Base-by-base conservation (phyloP, 495 filamentous ascomycete species). In the Aspergillus baeticus region DNA sequence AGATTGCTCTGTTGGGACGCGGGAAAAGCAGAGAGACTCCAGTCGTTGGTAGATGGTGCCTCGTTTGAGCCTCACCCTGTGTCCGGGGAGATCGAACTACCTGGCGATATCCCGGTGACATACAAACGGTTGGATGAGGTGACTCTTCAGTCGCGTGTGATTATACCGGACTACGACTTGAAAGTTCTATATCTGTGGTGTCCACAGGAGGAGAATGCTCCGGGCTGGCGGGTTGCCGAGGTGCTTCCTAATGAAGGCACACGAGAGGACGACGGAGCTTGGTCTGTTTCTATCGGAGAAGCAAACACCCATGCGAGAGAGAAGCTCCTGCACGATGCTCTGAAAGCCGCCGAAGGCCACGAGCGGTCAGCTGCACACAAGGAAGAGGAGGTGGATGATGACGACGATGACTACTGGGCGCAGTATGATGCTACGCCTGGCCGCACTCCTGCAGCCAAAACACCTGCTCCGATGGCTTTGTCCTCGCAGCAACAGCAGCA, bases 331-430 rank as follows among this genome's bases (percentile, higher is more conserved):
- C 63, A 71, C 18, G 78, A 79, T 53, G 74, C 70, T 2, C 55
- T 74, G 54, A 64, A 65, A 21, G 58, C 58, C 2, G 60, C 69
- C 8, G 64, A 62, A 15, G 60, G 47, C 2, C 29, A 63, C 34
- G 62, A 74, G 63, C 45, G 13, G 11, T 36, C 48, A 60, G 53
- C 74, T 58, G 31, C 60, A 65, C 50, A 71, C 70, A 31, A 42
- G n/a, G 29, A 44, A 37, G 57, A 77, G 44, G 79, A 81, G 0
- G n/a, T n/a, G n/a, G 87, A 88, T 0, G 87, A 90, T 15, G 90
- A 95, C 26, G 92, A 96, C 55, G 92, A 92, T 58, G 89, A 85
- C 61, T 98, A 98, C 70, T 98, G 94, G 94, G 90, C 86, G 26
- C 86, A 87, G 58, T 98, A 98, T 67, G 94, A 97, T 75, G 83